Percentiles rank a stretch among this genome's conserved stretches.
phyloP scores from a whole-genome alignment of 148 eudicot genomes.

The Chenopodium album region DNA sequence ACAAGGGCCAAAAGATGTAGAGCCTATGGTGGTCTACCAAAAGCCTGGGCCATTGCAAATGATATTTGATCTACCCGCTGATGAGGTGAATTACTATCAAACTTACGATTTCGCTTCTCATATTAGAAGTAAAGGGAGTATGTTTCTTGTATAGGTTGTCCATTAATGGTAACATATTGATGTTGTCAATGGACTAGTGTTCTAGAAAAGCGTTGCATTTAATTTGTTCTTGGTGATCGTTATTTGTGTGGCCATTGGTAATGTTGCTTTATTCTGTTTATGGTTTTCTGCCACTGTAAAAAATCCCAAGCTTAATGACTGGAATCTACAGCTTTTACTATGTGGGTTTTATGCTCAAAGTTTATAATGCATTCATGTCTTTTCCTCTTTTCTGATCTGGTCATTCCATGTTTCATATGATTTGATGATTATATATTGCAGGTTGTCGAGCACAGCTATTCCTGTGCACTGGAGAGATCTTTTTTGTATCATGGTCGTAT shows the following conservation, averaged over 20 bases:
- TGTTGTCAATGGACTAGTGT: neutral
- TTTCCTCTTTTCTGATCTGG: neutral
- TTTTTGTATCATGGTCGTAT: constrained; percentile 96
- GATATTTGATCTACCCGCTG: constrained; percentile 72
- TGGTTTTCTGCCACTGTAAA: neutral
- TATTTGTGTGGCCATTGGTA: neutral
- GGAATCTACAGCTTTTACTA: neutral
- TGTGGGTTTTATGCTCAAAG: constrained; percentile 2
- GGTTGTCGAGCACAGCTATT: constrained; percentile 87
- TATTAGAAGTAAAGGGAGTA: neutral
- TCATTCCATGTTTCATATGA: neutral
- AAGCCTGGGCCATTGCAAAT: constrained; percentile 91
- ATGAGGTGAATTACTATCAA: constrained; percentile 54
- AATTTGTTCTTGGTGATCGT: neutral
- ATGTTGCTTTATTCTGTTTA: neutral
- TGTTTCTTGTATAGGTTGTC: neutral
- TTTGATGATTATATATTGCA: constrained; percentile 37
- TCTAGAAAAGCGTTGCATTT: neutral
- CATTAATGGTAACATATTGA: neutral
- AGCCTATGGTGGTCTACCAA: constrained; percentile 69
- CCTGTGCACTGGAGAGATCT: constrained; percentile 94
- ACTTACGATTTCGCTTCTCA: neutral
- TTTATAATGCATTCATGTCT: neutral
- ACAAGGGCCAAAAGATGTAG: constrained; percentile 36
- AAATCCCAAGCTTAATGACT: neutral